Percentiles rank a stretch among this genome's conserved stretches.
Evolutionary conservation across 768 basidiomycete species (phyloP).

Genomic region (Mycena rosella): DNA sequence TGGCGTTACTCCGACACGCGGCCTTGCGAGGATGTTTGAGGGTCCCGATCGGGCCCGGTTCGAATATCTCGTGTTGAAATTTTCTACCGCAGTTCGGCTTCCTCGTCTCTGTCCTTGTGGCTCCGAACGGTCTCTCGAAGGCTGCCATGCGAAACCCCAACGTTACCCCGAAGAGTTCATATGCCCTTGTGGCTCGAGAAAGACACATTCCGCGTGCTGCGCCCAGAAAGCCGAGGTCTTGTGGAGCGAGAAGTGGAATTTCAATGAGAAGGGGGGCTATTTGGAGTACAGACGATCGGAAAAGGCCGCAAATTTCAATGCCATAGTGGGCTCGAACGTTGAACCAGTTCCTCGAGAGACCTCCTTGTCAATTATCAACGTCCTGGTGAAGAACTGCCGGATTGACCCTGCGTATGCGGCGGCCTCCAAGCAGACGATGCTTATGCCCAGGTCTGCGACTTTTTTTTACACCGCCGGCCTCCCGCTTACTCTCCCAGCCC

Average conservation of each 20-base stretch:
- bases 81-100: neutral
- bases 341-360: too few species aligned
- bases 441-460: neutral
- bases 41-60: neutral
- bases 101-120: conserved; percentile 10
- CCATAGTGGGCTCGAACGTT: too few species aligned
- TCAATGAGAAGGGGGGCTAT: neutral
- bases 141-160: neutral
- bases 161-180: neutral
- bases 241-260: conserved; percentile 2
- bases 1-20: neutral
- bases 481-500: neutral
- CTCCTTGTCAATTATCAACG: too few species aligned
- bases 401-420: conserved; percentile 12
- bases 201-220: neutral
- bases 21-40: neutral
- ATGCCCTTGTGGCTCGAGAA: conserved; percentile 6
- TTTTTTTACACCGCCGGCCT: too few species aligned
- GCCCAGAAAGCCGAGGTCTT: neutral
- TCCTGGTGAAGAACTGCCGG: neutral
- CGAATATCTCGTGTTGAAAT: neutral
- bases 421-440: conserved; percentile 4
- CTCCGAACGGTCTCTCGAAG: neutral
- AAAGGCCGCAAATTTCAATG: too few species aligned
- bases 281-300: too few species aligned